Evolutionary conservation across 2,329 filamentous ascomycete genomes (phyloP).

Genomic region (Aureobasidium sp.): DNA sequence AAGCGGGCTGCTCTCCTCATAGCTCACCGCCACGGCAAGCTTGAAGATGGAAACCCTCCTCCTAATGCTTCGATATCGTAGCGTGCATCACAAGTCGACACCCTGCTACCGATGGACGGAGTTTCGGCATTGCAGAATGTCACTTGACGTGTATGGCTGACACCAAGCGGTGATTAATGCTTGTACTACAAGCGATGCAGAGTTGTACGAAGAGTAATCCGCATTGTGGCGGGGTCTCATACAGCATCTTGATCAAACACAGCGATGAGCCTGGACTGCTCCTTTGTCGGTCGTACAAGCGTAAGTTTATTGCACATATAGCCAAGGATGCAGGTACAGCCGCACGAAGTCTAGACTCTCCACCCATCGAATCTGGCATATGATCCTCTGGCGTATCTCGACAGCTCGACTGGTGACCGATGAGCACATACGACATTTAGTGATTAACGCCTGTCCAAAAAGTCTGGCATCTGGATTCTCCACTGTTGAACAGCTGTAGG

Average conservation of each 20-base stretch:
- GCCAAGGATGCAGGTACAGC: not conserved
- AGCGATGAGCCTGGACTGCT: not conserved
- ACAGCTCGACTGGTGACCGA: not conserved
- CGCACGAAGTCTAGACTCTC: not conserved
- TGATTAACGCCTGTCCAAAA: not conserved
- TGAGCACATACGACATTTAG: not conserved
- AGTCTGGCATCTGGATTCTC: not conserved
- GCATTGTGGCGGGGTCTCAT: not conserved
- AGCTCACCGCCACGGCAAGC: no score
- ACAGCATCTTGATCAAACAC: not conserved
- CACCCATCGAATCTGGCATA: not conserved
- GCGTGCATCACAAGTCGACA: no score
- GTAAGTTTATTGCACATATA: not conserved
- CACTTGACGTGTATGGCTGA: not conserved
- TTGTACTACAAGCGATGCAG: not conserved
- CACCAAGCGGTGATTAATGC: not conserved
- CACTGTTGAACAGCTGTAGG: not conserved
- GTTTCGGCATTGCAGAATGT: not conserved
- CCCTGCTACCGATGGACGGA: not conserved
- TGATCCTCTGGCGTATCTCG: not conserved
- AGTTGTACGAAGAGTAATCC: not conserved
- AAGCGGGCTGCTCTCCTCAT: no score
- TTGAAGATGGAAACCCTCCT: no score
- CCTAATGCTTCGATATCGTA: no score
- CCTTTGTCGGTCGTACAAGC: not conserved